These are phyloP conservation scores for Cerrena zonata DNA, from an alignment of 1,284 basidiomycete genomes.

Conservation along the genomic window DNA sequence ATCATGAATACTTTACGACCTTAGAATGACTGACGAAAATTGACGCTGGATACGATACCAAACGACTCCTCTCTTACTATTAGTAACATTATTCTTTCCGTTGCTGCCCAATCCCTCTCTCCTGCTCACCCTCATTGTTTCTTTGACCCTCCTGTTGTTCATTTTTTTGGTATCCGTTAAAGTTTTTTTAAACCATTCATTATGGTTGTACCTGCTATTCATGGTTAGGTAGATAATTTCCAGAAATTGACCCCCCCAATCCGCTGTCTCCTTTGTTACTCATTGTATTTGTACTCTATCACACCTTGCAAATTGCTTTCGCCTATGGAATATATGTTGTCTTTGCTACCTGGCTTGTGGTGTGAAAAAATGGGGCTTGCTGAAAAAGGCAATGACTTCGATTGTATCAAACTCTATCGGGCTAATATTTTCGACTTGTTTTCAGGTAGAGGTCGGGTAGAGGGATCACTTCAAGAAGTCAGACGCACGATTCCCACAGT, in stretches of 20 bases:
- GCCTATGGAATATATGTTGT: not conserved
- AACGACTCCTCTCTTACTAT: not conserved
- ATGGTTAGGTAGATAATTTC: not conserved
- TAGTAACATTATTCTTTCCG: slow-evolving; percentile 1
- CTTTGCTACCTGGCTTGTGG: not conserved
- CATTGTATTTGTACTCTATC: not conserved
- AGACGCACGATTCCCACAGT: no score
- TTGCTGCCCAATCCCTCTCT: not conserved
- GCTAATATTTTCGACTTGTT: no score
- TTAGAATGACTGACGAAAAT: slow-evolving; percentile 1
- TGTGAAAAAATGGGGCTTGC: no score
- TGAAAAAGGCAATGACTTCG: no score
- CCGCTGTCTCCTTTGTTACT: no score
- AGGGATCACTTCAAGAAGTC: no score
- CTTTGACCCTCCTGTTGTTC: no score
- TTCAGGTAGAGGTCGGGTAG: no score
- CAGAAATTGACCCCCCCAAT: no score
- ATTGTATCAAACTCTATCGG: no score
- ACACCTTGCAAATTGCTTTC: not conserved
- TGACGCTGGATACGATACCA: not conserved
- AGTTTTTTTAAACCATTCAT: no score
- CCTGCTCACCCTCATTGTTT: not conserved
- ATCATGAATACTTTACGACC: not conserved
- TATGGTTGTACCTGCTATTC: not conserved
- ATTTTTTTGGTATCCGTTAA: no score